phyloP scores from a whole-genome alignment of 2,329 filamentous ascomycete species.

The Epichloe bromicola region DNA sequence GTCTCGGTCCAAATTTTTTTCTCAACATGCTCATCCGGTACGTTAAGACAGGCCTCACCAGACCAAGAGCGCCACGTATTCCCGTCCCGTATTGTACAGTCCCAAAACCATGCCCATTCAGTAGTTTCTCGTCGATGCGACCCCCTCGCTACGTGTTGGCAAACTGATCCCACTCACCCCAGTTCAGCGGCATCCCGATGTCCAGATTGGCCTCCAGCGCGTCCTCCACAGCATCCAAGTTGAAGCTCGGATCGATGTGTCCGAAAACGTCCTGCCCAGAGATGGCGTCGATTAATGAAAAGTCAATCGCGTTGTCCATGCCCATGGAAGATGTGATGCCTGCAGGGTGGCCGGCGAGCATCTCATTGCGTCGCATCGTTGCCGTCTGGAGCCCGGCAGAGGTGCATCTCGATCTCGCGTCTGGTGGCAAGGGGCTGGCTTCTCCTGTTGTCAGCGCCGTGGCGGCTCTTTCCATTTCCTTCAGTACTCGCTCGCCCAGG shows the following conservation, averaged over 20 bases:
- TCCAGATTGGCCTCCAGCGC: constrained; percentile 42
- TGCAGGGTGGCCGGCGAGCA: constrained; percentile 12
- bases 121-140: not conserved
- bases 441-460: constrained; percentile 29
- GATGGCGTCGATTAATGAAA: constrained; percentile 28
- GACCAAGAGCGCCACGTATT: too few relatives aligned
- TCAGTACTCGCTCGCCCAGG: constrained; percentile 40
- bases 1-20: too few relatives aligned
- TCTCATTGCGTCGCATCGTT: constrained; percentile 8
- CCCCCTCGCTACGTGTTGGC: not conserved
- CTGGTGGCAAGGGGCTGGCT: constrained; percentile 14
- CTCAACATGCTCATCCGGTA: too few relatives aligned
- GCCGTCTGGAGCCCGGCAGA: constrained; percentile 3
- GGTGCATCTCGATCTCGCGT: constrained; percentile 10
- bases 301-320: constrained; percentile 25
- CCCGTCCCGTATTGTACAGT: too few relatives aligned
- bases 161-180: constrained; percentile 32
- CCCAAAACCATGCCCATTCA: too few relatives aligned
- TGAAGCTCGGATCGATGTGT: constrained; percentile 41
- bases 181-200: constrained; percentile 38
- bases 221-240: constrained; percentile 39
- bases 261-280: constrained; percentile 41
- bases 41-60: too few relatives aligned
- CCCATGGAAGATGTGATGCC: constrained; percentile 15
- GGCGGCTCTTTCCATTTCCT: constrained; percentile 42